phyloP scores from a whole-genome alignment of 1,284 basidiomycete species.

The Spongiforma sp. region DNA sequence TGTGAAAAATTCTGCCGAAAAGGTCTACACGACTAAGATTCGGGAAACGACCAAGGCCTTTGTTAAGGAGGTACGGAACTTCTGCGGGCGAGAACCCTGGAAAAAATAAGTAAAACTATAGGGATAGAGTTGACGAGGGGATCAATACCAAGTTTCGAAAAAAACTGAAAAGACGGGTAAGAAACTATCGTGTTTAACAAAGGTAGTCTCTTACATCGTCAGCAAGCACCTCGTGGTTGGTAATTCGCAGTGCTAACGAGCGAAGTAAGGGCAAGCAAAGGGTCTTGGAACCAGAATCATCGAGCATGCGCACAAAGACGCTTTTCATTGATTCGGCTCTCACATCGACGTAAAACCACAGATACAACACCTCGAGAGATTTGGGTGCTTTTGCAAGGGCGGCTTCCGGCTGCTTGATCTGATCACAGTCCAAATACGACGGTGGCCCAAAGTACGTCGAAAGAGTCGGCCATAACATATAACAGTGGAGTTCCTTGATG shows the following conservation, averaged over 20 bases:
- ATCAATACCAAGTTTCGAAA: no score
- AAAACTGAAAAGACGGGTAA: no score
- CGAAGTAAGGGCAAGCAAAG: not conserved
- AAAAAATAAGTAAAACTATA: no score
- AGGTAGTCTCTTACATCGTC: no score
- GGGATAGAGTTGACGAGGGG: no score
- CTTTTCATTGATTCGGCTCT: not conserved
- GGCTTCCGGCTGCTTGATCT: not conserved
- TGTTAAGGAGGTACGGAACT: not conserved
- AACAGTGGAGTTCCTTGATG: not conserved
- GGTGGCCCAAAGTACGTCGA: no score
- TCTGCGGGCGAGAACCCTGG: not conserved
- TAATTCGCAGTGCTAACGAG: no score
- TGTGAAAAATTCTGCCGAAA: not conserved
- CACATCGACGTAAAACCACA: not conserved
- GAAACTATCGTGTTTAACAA: no score
- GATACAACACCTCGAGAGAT: not conserved
- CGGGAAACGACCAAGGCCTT: not conserved
- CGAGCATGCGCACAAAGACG: not conserved
- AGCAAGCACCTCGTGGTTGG: no score
- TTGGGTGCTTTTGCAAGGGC: not conserved
- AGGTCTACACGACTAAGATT: not conserved
- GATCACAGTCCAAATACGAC: not conserved
- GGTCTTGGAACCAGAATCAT: not conserved
- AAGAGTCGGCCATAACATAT: no score